phyloP scores from a whole-genome alignment of 2,329 filamentous ascomycete genomes.

The Curvularia sp. region DNA sequence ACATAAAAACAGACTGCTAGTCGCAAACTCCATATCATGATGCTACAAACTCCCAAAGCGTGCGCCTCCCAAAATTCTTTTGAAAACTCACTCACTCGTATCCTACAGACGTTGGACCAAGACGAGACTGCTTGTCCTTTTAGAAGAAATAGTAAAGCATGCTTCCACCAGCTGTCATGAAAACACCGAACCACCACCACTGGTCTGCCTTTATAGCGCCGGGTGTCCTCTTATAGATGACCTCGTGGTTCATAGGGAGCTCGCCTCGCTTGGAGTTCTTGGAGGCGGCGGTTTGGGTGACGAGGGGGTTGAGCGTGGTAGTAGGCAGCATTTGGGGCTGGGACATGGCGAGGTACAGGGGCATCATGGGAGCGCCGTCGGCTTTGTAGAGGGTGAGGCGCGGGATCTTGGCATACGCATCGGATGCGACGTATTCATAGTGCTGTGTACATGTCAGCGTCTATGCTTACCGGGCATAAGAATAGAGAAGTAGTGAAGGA shows the following conservation, averaged over 20 bases:
- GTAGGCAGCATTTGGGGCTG: conserved; percentile 75
- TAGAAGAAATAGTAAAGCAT: conserved; percentile 58
- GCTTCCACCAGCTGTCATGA: conserved; percentile 57
- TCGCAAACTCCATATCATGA: not conserved
- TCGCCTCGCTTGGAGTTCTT: conserved; percentile 50
- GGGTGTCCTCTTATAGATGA: conserved; percentile 46
- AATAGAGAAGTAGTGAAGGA: not conserved
- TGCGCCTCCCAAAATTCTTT: conserved; percentile 5
- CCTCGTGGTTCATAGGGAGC: conserved; percentile 53
- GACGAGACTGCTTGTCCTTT: not conserved
- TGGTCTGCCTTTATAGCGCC: conserved; percentile 53
- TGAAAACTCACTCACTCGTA: not conserved
- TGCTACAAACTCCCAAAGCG: not conserved
- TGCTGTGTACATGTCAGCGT: conserved; percentile 38
- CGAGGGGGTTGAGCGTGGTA: conserved; percentile 66
- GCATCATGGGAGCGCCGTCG: conserved; percentile 70
- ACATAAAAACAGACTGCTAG: not conserved
- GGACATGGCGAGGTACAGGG: conserved; percentile 69
- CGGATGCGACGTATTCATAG: conserved; percentile 57
- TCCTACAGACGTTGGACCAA: not conserved
- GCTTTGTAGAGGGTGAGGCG: conserved; percentile 70
- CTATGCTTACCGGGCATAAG: not conserved
- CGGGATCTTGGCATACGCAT: conserved; percentile 67
- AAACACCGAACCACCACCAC: conserved; percentile 61
- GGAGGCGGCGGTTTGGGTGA: conserved; percentile 43